phyloP scores from a whole-genome alignment of 108 stramenopile genomes.

The Discostella pseudostelligera region DNA sequence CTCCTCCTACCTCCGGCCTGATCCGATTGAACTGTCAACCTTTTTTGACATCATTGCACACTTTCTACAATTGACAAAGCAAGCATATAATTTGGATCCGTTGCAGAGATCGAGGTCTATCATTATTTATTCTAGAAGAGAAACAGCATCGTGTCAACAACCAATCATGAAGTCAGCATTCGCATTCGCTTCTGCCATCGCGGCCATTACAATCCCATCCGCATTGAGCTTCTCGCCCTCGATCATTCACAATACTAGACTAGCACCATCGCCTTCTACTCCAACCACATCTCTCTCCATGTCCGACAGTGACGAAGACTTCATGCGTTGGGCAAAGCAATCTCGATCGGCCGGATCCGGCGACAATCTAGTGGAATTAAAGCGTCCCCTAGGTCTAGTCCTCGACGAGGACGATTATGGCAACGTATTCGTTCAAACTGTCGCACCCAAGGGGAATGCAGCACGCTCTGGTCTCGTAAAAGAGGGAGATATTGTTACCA shows the following conservation, averaged over 20 bases:
- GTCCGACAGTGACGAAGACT: constrained; percentile 55
- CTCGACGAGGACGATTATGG: constrained; percentile 88
- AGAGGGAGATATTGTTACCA: constrained; percentile 90
- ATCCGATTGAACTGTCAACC: no score
- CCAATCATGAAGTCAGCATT: constrained; percentile 40
- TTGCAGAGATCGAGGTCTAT: background rate
- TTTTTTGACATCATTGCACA: background rate
- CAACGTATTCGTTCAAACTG: constrained; percentile 88
- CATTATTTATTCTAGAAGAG: no score
- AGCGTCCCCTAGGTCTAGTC: constrained; percentile 89
- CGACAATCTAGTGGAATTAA: constrained; percentile 90
- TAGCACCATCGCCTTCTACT: background rate
- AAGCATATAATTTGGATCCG: background rate
- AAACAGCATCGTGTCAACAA: no score
- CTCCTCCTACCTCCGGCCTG: no score
- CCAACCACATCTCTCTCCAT: constrained; percentile 25
- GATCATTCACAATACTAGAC: background rate
- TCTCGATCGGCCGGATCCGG: constrained; percentile 60
- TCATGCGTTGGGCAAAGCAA: constrained; percentile 62
- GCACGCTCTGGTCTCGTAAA: constrained; percentile 85
- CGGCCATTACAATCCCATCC: constrained; percentile 22
- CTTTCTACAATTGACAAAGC: no score
- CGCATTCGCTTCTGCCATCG: constrained; percentile 23
- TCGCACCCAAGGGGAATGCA: constrained; percentile 89
- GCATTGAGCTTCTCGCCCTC: constrained; percentile 11